Base-by-base conservation (phyloP, 2,329 filamentous ascomycete species). In the Ophiostoma piceae region DNA sequence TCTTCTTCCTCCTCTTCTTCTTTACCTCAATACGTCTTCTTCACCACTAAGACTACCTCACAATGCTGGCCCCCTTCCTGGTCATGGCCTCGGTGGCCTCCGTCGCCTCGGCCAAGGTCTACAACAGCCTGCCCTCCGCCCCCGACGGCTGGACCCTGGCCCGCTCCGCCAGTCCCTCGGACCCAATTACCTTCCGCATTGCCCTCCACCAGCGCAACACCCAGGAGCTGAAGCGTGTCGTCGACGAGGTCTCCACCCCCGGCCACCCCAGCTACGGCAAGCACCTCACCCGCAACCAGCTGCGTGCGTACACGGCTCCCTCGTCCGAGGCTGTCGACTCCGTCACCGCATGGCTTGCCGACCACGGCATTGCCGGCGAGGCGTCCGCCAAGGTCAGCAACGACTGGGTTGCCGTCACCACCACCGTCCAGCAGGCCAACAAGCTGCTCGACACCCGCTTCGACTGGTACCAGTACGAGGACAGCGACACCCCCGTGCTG, bases 181-280 rank as follows among this genome's bases (percentile, higher is more conserved):
- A 82, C 39, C 70, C 76, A 16, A 77, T 87, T 68, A 80, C 79
- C 3, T 81, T 87, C 67, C 82, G 79, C 32, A 78, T 87, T 65
- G 81, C 82, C 7, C 78, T 86, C 22, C 77, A 77, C 64, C 81
- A 87, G 77, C 81, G 82, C 29, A 82, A 82, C 64, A 76, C 81
- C 51, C 79, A 76, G 2, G 77, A 82, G 6, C 84, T 90, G 69
- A 87, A 90, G 76, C 82, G 86, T 74, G 82, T 79, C 7, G 82
- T 89, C 11, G 80, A 88, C 70, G 84, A 88, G 60, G 81, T 90
- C 39, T 89, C 88, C 0, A 87, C 85, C 0, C 88, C 88, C 0
- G 81, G 80, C 37, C 82, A 88, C 73, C 77, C 81, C 1, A 80
- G 79, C 26, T 91, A 91, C 76, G 88, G 88, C 47, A 80, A 83